Base-by-base conservation (phyloP, 2,329 filamentous ascomycete species). In the Colletotrichum siamense region DNA sequence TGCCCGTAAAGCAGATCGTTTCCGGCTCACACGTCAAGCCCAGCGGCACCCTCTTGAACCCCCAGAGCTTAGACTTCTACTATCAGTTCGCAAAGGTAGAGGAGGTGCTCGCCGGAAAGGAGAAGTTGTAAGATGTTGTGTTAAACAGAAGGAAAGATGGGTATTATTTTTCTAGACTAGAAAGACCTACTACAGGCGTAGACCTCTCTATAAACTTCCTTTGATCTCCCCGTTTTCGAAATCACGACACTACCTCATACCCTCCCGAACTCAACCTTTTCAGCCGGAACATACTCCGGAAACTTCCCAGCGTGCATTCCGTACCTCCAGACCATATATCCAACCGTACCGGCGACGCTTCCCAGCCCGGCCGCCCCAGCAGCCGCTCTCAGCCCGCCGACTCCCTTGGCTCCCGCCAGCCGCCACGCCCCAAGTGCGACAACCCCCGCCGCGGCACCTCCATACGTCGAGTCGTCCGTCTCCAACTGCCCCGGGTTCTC, bases 1-100 rank as follows among this genome's bases (percentile, higher is more conserved):
- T 97, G 69, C 95, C 95, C 0, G 94, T 97, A 34, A 97, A 97
- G 86, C 93, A 95, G 81, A 97, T 97, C 78, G 93, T 97, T 1
- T 95, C 91, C 0, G 95, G 95, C 0, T 92, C 92, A 79, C 91
- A 86, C 28, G 91, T 97, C 81, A 95, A 94, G 84, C 91, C 94
- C 0, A 95, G 93, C 65, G 94, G 94, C 2, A 96, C 95, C 6
- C 84, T 97, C 80, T 85, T 94, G 69, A 97, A 98, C 81, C 95
- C 95, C 0, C 85, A 94, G 80, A 94, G 94, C 78, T 84, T 97
- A 75, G 89, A 95, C 36, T 96, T 90, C 81, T 97, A 95, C 81
- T 96, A 97, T 79, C 92, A 92, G 81, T 97, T 96, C 84, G 93
- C 92, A 7, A 91, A 92, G 81, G 90, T 95, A 0, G 94, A 95